These are phyloP conservation scores for Trametes punicea DNA, from an alignment of 768 basidiomycete genomes.

Conservation along the genomic window DNA sequence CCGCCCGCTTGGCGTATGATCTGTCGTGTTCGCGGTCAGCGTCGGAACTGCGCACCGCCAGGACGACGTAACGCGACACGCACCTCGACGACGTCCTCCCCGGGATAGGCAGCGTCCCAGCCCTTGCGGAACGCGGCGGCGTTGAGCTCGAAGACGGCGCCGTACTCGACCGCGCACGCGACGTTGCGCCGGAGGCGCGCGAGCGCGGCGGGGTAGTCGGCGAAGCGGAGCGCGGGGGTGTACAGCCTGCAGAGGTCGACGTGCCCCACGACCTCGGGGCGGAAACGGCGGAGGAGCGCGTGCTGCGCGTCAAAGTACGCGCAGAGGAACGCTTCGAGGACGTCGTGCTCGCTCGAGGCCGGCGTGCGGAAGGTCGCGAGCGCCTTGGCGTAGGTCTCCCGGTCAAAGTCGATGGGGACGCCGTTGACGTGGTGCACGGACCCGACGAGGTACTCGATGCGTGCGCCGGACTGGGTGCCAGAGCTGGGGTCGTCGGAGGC, in stretches of 20 bases:
- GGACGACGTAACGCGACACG: constrained; percentile 30
- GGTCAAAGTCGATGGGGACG: constrained; percentile 92
- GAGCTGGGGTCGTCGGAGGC: no score
- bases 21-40: constrained; percentile 38
- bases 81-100: constrained; percentile 70
- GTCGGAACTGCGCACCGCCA: background rate
- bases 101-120: constrained; percentile 86
- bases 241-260: constrained; percentile 91
- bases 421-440: constrained; percentile 88
- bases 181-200: constrained; percentile 74
- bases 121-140: constrained; percentile 90
- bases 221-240: constrained; percentile 55
- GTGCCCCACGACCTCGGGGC: constrained; percentile 90
- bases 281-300: constrained; percentile 61
- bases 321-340: constrained; percentile 48
- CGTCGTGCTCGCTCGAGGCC: constrained; percentile 18
- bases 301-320: constrained; percentile 87
- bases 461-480: constrained; percentile 40
- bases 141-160: constrained; percentile 91
- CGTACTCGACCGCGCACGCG: constrained; percentile 66
- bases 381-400: constrained; percentile 60
- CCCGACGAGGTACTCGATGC: constrained; percentile 88
- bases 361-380: constrained; percentile 37
- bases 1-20: constrained; percentile 67
- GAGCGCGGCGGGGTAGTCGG: constrained; percentile 58